A percentile compares a stretch with the other conserved stretches of the same genome.
Evolutionary conservation across 495 filamentous ascomycete species (phyloP).

Genomic region (Aspergillus avenaceus): DNA sequence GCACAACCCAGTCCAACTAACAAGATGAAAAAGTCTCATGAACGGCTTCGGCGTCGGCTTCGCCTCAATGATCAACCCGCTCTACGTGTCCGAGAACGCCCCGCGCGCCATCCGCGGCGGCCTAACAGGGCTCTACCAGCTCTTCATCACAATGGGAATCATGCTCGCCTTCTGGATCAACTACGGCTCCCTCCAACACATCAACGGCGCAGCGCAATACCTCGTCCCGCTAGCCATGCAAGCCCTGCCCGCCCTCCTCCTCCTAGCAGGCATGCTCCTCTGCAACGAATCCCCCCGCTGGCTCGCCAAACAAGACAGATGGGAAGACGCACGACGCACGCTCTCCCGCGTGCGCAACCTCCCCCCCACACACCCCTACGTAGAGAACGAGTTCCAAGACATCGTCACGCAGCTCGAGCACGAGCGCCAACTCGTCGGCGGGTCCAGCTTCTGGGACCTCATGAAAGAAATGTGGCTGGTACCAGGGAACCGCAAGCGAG

Average conservation of each 20-base stretch:
- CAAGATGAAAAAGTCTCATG: slow-evolving; percentile 45
- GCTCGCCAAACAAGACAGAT: slow-evolving; percentile 63
- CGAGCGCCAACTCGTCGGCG: slow-evolving; percentile 59
- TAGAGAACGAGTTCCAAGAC: slow-evolving; percentile 62
- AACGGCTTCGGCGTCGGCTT: slow-evolving; percentile 63
- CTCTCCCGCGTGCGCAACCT: slow-evolving; percentile 52
- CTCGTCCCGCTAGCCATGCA: slow-evolving; percentile 68
- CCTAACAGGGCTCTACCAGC: slow-evolving; percentile 66
- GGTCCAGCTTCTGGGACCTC: slow-evolving; percentile 58
- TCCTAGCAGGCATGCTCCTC: slow-evolving; percentile 53
- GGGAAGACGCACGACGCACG: slow-evolving; percentile 59
- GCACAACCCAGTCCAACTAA: no score
- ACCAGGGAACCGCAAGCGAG: slow-evolving; percentile 59
- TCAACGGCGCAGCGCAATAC: slow-evolving; percentile 51
- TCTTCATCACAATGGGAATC: slow-evolving; percentile 59
- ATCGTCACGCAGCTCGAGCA: slow-evolving; percentile 64
- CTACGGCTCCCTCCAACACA: slow-evolving; percentile 53
- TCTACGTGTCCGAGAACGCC: slow-evolving; percentile 61
- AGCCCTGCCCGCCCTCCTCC: slow-evolving; percentile 57
- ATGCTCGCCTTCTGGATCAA: slow-evolving; percentile 69
- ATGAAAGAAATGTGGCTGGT: slow-evolving; percentile 71
- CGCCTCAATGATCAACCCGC: slow-evolving; percentile 60
- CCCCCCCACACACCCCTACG: slow-evolving; percentile 55
- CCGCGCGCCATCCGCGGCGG: slow-evolving; percentile 68
- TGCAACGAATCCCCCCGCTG: slow-evolving; percentile 70